phyloP scores from a whole-genome alignment of 2,329 filamentous ascomycete species.

The Aspergillus sp. region DNA sequence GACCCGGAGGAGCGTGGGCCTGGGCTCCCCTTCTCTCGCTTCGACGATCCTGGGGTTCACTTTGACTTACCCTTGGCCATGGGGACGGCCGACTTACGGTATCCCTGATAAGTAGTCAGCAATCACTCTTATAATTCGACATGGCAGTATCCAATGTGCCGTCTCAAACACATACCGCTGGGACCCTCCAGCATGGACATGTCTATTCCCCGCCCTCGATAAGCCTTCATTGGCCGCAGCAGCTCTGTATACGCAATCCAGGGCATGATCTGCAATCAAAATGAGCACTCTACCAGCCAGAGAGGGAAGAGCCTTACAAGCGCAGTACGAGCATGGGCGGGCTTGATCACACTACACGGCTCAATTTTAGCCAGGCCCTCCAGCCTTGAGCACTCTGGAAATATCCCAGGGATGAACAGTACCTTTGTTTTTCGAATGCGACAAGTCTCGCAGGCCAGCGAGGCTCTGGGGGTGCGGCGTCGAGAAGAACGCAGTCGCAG shows the following conservation, averaged over 20 bases:
- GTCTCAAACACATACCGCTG: conserved; percentile 5
- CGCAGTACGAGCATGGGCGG: conserved; percentile 13
- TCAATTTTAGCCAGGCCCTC: not conserved
- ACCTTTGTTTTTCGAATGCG: conserved; percentile 17
- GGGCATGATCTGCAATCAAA: conserved; percentile 8
- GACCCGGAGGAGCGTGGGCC: not conserved
- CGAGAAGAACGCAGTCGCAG: conserved; percentile 3
- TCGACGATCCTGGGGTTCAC: not conserved
- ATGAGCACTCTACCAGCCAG: not conserved
- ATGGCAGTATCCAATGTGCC: too few species aligned
- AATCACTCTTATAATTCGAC: too few species aligned
- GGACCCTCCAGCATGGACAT: conserved; percentile 2
- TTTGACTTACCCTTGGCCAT: conserved; percentile 6
- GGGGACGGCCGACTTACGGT: conserved; percentile 7
- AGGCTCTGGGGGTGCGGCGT: conserved; percentile 10
- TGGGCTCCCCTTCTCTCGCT: not conserved
- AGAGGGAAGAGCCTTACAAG: conserved; percentile 7
- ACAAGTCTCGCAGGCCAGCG: conserved; percentile 16
- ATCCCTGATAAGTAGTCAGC: not conserved
- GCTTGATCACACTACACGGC: conserved; percentile 11
- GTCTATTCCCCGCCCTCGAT: conserved; percentile 4
- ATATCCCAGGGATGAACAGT: too few species aligned
- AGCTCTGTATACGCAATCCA: conserved; percentile 10
- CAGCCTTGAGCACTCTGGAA: too few species aligned
- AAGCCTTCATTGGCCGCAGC: conserved; percentile 3